Base-by-base conservation (phyloP, 768 basidiomycete genomes). In the Suillus brevipes region DNA sequence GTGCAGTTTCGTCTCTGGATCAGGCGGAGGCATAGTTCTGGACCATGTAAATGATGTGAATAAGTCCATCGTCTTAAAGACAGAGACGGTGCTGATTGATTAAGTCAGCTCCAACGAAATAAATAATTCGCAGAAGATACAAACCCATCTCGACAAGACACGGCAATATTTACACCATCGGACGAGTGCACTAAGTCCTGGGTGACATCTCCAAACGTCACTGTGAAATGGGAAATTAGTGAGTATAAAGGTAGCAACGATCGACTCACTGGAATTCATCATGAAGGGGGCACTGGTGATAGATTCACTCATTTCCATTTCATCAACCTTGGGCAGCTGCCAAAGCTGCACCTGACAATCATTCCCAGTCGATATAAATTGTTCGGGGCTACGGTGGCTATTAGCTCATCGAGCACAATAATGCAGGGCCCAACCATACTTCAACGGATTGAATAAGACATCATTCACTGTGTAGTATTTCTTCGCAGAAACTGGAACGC, bases 401-500 rank as follows among this genome's bases (percentile, higher is more conserved):
- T 63, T 62, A 67, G 47, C 56, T 59, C 47, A 61, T 65, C 14
- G n/a, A 62, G 65, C 62, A 58, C 50, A 36, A n/a, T 61, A 16
- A 47, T 16, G 45, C 55, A 28, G 63, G 66, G 57, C 68, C 31
- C 67, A 59, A 55, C 60, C 77, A 64, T 70, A 84, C 86, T 81
- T 78, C 64, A 64, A 68, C 1, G 86, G 85, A 69, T 85, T 82
- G 64, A 87, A 85, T 25, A 82, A 82, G 45, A 87, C 77, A 64
- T 88, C 85, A 58, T 83, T 81, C 0, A 89, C 81, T 0, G 83
- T 78, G 65, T 86, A 88, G 65, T 87, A 78, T 66, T 85, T 86
- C 20, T 61, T 74, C 10, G 65, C 64, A 42, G 63, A 66, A 49
- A 68, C 74, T 71, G 47, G 23, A 40, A 58, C 5, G 50, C 37